Evolutionary conservation across 2,329 filamentous ascomycete genomes (phyloP), one percentile per base, ranked within the genome.

Genomic region (Penicillium olsonii): DNA sequence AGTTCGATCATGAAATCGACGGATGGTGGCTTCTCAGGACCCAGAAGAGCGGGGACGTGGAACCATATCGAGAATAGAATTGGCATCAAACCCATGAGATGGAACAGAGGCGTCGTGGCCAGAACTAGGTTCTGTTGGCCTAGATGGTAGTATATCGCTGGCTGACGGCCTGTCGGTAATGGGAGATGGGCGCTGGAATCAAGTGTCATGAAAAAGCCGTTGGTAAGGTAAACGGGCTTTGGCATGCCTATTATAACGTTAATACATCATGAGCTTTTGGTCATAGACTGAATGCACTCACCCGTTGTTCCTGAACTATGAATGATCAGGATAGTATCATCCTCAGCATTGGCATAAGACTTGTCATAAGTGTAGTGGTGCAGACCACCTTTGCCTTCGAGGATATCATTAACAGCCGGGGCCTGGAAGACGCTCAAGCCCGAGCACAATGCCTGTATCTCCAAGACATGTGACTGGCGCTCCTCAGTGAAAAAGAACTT

Each of bases 221-320:
- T 56, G 3, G 62, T 66, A 9, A 68, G 52, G n/a, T 46, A 49
- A 5, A 68, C 62, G 4, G 59, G 64, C 33, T 68, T 68, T 2
- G 66, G 66, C 52, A 64, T 52, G 14, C 64, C 65, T 66, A 24
- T 5, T 11, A 0, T 9, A 1, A 14, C 39, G 38, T 40, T 31
- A 0, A 79, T 26, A 9, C 9, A 24, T 12, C 20, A 17, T 19
- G 9, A 18, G 19, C 4, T 5, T n/a, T 33, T 1, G 77, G 57
- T 46, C 12, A 42, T 42, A 18, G 12, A n/a, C 33, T 5, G 7
- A 5, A 22, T 40, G 26, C 15, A 48, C 54, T 33, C 50, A 67
- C 68, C 68, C 12, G 69, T 71, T 2, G 68, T 68, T 19, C 69
- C 69, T n/a, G 69, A 71, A 15, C 68, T 71, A 48, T 71, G 69